Percentiles rank a stretch among this genome's conserved stretches.
These are phyloP conservation scores for Neltuma alba DNA, from an alignment of 306 rosid genomes.

Conservation along the genomic window DNA sequence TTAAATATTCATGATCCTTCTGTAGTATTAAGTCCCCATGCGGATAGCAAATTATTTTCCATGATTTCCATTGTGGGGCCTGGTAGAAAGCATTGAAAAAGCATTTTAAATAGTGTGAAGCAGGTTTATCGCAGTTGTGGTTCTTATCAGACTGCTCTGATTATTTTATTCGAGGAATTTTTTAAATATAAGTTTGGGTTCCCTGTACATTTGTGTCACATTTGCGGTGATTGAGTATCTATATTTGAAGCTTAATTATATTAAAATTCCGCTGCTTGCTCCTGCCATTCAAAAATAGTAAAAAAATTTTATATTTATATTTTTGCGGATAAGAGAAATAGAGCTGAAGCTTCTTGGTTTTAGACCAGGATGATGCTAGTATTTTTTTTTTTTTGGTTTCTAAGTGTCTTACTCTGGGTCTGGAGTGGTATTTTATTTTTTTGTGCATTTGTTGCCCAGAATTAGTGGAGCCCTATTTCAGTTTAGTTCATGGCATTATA, in stretches of 20 bases:
- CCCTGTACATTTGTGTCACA: background rate
- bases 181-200: background rate
- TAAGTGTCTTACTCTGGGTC: background rate
- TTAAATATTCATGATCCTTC: background rate
- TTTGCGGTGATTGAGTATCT: background rate
- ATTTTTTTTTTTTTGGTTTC: background rate
- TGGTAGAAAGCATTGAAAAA: background rate
- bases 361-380: background rate
- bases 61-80: background rate
- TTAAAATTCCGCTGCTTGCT: background rate
- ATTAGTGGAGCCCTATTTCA: background rate
- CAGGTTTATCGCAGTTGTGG: background rate
- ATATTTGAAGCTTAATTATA: background rate
- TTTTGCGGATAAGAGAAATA: background rate
- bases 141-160: background rate
- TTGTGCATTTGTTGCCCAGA: background rate
- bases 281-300: background rate
- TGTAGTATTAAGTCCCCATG: background rate
- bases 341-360: background rate
- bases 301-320: background rate
- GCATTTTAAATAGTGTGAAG: background rate
- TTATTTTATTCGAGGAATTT: background rate
- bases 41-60: background rate
- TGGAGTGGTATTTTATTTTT: background rate
- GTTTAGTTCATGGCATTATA: slow-evolving; percentile 9